Conservation (phyloP, 352 stramenopile species). For the Phytophthora hibernalis region DNA sequence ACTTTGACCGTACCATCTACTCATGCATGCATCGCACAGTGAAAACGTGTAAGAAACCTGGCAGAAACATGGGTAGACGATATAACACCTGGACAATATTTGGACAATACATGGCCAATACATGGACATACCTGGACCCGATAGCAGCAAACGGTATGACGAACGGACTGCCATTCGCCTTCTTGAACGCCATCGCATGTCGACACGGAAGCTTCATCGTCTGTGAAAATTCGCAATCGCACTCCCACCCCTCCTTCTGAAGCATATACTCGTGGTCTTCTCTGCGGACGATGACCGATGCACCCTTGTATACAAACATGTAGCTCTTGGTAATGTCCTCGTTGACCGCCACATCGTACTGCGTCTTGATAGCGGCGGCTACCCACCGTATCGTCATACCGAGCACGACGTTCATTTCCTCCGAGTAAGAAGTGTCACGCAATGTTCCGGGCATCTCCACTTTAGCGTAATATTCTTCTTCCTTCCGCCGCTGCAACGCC, state of each 20-base stretch:
- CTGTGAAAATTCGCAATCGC: slow-evolving; percentile 11
- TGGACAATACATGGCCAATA: no score
- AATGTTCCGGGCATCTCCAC: neutral
- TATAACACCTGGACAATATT: slow-evolving; percentile 3
- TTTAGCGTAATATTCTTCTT: neutral
- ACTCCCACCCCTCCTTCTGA: slow-evolving; percentile 1
- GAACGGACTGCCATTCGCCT: no score
- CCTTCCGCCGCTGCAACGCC: neutral
- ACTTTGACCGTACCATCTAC: no score
- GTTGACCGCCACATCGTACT: neutral
- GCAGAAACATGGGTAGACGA: neutral
- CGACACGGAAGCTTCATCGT: slow-evolving; percentile 14
- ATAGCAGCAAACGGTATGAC: slow-evolving; percentile 11
- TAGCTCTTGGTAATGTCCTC: neutral
- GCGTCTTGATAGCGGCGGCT: neutral
- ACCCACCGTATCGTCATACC: neutral
- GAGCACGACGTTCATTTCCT: slow-evolving; percentile 1
- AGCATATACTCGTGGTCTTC: slow-evolving; percentile 6
- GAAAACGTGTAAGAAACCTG: slow-evolving; percentile 12
- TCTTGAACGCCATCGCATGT: no score
- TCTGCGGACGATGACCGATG: neutral
- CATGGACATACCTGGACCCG: slow-evolving; percentile 11
- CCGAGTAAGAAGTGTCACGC: neutral
- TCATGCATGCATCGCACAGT: neutral
- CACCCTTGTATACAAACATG: neutral